Evolutionary conservation across 495 filamentous ascomycete genomes (phyloP).

Genomic region (Parathielavia appendiculata): DNA sequence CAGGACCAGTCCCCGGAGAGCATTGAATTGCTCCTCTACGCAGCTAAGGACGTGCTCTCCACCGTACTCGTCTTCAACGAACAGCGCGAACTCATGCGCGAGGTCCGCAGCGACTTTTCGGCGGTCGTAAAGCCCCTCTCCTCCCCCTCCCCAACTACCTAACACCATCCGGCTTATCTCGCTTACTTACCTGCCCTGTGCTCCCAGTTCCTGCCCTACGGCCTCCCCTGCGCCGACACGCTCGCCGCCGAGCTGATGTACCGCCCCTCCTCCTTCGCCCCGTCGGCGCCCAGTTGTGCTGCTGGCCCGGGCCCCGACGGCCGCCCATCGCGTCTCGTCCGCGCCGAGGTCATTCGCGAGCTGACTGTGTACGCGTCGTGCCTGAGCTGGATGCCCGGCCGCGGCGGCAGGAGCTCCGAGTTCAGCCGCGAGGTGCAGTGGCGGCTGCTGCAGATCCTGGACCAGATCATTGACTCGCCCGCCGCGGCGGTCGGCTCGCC

Average conservation of each 20-base stretch:
- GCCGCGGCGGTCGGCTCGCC: not conserved
- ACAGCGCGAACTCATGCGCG: constrained; percentile 12
- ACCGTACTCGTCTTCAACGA: constrained; percentile 16
- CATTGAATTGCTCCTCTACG: not conserved
- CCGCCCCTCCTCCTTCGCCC: constrained; percentile 7
- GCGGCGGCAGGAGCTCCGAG: constrained; percentile 2
- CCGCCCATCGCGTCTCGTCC: not conserved
- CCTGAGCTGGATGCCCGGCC: constrained; percentile 16
- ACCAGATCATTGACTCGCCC: constrained; percentile 11
- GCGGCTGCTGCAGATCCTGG: constrained; percentile 11
- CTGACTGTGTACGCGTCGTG: constrained; percentile 12
- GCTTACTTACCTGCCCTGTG: not conserved
- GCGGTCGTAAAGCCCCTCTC: constrained; percentile 10
- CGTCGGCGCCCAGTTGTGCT: not conserved
- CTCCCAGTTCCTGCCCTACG: constrained; percentile 12
- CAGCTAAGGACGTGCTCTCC: constrained; percentile 13
- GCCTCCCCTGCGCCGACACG: constrained; percentile 13
- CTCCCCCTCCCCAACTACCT: not conserved
- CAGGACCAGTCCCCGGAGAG: constrained; percentile 9
- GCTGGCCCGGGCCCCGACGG: not conserved
- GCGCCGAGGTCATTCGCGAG: constrained; percentile 13
- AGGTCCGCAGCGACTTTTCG: constrained; percentile 14
- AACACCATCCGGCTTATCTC: not conserved
- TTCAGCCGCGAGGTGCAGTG: constrained; percentile 12
- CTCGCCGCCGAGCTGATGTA: constrained; percentile 11